Base-by-base conservation (phyloP, 2,329 filamentous ascomycete species). In the Neonectria neomacrospora region DNA sequence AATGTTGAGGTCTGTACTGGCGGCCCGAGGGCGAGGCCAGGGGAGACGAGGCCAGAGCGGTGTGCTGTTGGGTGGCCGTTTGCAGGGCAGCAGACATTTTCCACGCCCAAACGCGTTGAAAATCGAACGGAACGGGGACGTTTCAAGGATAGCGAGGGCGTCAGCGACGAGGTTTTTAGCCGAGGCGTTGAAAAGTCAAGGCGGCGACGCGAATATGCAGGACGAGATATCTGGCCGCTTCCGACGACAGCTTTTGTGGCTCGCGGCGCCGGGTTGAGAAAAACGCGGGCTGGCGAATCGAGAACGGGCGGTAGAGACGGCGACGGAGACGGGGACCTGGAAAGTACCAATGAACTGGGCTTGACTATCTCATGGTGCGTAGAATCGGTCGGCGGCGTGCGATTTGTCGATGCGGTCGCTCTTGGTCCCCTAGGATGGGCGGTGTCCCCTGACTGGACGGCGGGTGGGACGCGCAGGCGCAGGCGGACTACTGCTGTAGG, bases 31-130 rank as follows among this genome's bases (percentile, higher is more conserved):
- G 75, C 67, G 85, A 79, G 47, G 81, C 76, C 66, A 86, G 79
- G 67, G 85, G 81, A 69, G 83, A 82, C 64, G 82, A 80, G 58
- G 82, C 78, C 70, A 84, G 75, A 67, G 81, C 79, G 66, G 81
- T 79, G 74, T 85, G 83, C 75, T 86, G 85, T 77, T 86, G 85
- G 71, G 85, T 81, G 75, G 83, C 80, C 68, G 86, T 80, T 78
- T 90, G 88, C 76, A 91, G 80, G 72, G 85, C 85, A 82, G 88
- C 86, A 78, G 86, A 78, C 77, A 78, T 79, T 61, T 74, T 78
- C 64, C 69, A 72, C 69, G 68, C 68, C 61, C 60, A 64, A 64
- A 73, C 71, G 69, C 68, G 71, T 67, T 57, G 54, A 56, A 65
- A 73, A 47, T 58, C 47, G 52, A 65, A 61, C 57, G 23, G 42